Base-by-base conservation (phyloP, 441 rosid genomes). In the Hura crepitans region DNA sequence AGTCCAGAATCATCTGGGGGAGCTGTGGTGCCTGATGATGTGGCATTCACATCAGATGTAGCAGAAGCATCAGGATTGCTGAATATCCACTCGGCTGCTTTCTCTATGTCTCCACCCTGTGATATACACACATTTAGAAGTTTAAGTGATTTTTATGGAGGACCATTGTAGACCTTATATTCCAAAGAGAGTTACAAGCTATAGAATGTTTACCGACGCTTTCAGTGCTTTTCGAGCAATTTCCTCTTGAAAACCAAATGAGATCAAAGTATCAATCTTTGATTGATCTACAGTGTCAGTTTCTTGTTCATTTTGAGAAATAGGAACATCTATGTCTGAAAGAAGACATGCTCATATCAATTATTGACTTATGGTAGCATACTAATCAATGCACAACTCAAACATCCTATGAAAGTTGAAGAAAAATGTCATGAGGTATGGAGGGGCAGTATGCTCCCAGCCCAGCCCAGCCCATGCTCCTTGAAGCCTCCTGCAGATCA, bases 11-110 rank as follows among this genome's bases (percentile, higher is more conserved):
- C 86, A 61, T 80, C 81, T 30, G 82, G 73, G n/a, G 74, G 43
- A 63, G 84, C 72, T 6, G 72, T 64, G 61, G 83, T 66, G 81
- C 81, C 80, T 6, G 94, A 85, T 70, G 90, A 78, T 65, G 83
- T 72, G 66, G 88, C 83, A 79, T 90, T 89, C 94, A 85, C 87
- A 74, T 90, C 89, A n/a, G 95, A 77, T 56, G 85, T 72, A 75
- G 86, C 85, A 81, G 86, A 79, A 75, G 93, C 89, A 80, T 81
- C 85, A 37, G 97, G 97, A 78, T 85, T 92, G 82, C 78, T 90
- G 78, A 92, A 95, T 86, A 95, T 90, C 99, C 99, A 95, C 72
- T 95, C 97, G 62, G 99, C 91, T 70, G 99, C 99, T 78, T 82
- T 92, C 83, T 85, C 99, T 66, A 95, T 84, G 70, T 95, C 93